Evolutionary conservation across 495 filamentous ascomycete genomes (phyloP).

Genomic region (Penicillium coprophilum): DNA sequence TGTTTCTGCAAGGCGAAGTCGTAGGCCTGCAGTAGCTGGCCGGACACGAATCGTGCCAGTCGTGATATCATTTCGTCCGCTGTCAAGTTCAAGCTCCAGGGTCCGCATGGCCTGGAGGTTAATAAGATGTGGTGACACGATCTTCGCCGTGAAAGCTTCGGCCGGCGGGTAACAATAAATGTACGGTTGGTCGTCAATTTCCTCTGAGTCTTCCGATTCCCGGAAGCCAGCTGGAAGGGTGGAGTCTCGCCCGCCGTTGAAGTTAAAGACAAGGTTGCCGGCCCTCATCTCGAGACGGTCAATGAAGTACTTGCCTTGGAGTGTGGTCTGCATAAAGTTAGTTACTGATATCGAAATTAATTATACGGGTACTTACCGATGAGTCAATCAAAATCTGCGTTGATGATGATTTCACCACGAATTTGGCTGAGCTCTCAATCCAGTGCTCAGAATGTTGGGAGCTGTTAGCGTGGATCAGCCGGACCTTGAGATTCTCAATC

Average conservation of each 20-base stretch:
- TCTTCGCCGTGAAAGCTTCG: conserved; percentile 49
- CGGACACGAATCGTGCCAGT: conserved; percentile 69
- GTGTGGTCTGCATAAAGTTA: conserved; percentile 52
- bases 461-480: conserved; percentile 49
- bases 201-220: conserved; percentile 42
- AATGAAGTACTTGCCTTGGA: conserved; percentile 73
- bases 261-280: conserved; percentile 65
- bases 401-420: conserved; percentile 39
- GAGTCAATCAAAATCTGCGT: conserved; percentile 44
- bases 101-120: conserved; percentile 75
- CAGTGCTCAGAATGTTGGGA: conserved; percentile 42
- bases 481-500: conserved; percentile 64
- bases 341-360: background rate
- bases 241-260: conserved; percentile 33
- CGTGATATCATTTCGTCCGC: conserved; percentile 74
- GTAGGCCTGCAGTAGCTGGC: conserved; percentile 81
- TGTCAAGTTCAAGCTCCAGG: conserved; percentile 69
- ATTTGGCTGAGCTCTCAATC: conserved; percentile 37
- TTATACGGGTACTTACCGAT: conserved; percentile 27
- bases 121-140: conserved; percentile 49
- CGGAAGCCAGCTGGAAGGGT: conserved; percentile 39
- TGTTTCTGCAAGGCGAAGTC: conserved; percentile 74
- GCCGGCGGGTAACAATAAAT: conserved; percentile 53
- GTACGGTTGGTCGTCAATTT: conserved; percentile 38
- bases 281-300: conserved; percentile 68